Evolutionary conservation across 2,329 filamentous ascomycete species (phyloP), one percentile per base, ranked within the genome.

Genomic region (Malbranchea zuffiana): DNA sequence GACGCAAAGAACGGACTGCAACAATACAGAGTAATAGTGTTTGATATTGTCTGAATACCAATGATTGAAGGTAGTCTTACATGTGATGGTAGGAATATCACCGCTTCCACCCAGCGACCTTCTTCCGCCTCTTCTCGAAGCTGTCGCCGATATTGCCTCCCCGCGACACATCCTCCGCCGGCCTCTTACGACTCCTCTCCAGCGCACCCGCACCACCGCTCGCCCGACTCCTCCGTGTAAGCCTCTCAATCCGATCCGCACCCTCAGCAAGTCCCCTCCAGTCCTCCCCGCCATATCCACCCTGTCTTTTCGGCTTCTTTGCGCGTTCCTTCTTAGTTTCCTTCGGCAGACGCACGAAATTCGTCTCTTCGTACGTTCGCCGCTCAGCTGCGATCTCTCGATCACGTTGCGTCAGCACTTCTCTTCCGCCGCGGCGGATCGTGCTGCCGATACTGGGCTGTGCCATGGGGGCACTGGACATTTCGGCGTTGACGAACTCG

Each of bases 401-500:
- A 55, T 95, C 81, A 21, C 75, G 69, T 10, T 78, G 74, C 4
- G 82, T 83, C 68, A 87, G 90, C 52, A 77, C 75, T 56, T 76
- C 76, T 45, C 88, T 75, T 21, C 90, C 90, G 33, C 82, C 79
- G 32, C 77, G 69, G 3, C 80, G 69, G 49, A 95, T 92, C 12
- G 83, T 94, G 39, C 82, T 90, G 42, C 90, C 92, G 50, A 98
- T 92, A 48, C 82, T 92, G 37, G 88, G 86, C 56, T 92, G 75
- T 1, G 86, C 83, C 40, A 84, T 62, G 1, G 90, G 90, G 2
- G 84, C 84, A 4, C 72, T 62, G 0, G 85, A 87, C 41, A 96
- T 70, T 59, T 98, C 90, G 12, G 82, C 78, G 33, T 73, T 76
- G 45, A 98, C 76, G 52, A 92, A 98, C 53, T 96, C 88, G 54